Percentiles rank a stretch among this genome's conserved stretches.
Conservation (phyloP, 1,139 yeast species). For the Pichia sp. region DNA sequence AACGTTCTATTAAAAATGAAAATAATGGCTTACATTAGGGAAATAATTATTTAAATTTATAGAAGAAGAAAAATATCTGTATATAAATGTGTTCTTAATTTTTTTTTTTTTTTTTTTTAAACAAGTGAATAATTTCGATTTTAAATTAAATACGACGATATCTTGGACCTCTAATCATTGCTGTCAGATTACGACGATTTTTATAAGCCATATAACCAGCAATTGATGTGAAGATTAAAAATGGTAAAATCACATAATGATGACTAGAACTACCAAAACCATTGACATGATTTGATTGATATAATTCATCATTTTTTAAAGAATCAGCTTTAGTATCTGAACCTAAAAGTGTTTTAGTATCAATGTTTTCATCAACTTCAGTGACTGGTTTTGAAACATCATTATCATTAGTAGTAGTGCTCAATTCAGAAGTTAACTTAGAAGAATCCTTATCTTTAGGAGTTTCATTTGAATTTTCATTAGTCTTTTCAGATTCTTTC, state of each 20-base stretch:
- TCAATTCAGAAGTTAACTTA: neutral
- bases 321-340: neutral
- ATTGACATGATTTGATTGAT: conserved; percentile 8
- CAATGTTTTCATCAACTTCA: neutral
- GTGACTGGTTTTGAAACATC: neutral
- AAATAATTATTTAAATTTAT: neutral
- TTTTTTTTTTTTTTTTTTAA: neutral
- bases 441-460: neutral
- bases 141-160: conserved; percentile 21
- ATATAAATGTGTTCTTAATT: neutral
- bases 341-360: neutral
- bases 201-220: conserved; percentile 16
- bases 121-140: neutral
- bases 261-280: conserved; percentile 10
- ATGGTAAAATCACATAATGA: conserved; percentile 17
- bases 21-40: neutral
- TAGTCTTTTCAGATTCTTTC: neutral
- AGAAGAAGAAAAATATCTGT: neutral
- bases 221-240: conserved; percentile 15
- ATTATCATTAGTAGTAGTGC: too few species aligned
- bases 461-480: neutral
- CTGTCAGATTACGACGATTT: conserved; percentile 18
- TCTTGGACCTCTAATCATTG: conserved; percentile 25
- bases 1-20: conserved; percentile 1
- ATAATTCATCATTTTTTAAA: conserved; percentile 5